Conservation (phyloP, 2,329 filamentous ascomycete species). For the Sporothrix brunneoviolacea region DNA sequence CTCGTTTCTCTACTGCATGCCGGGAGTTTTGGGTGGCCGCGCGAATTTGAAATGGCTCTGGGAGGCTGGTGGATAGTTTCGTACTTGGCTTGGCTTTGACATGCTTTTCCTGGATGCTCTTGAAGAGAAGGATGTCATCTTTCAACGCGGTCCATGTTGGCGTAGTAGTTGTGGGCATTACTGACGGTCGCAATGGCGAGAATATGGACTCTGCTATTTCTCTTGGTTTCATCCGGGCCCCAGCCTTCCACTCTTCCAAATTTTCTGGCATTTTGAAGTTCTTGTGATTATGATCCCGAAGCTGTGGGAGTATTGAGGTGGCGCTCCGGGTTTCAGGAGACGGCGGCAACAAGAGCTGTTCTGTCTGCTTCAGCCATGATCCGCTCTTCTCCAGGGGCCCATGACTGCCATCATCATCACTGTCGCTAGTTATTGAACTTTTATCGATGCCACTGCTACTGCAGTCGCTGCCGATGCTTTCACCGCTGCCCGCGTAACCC, state of each 20-base stretch:
- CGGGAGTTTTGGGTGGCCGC: background rate
- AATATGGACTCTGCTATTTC: no score
- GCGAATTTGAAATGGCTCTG: constrained; percentile 4
- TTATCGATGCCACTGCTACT: no score
- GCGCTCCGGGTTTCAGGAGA: no score
- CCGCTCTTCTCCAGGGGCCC: no score
- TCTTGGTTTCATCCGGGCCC: background rate
- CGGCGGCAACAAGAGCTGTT: no score
- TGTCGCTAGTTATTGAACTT: no score
- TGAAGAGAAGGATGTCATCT: background rate
- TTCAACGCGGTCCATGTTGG: background rate
- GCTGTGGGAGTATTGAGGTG: background rate
- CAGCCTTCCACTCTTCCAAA: background rate
- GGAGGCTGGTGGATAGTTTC: background rate
- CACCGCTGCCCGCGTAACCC: no score
- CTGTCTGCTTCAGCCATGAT: no score
- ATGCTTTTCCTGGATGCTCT: constrained; percentile 3
- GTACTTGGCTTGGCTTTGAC: background rate
- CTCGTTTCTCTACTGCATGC: background rate
- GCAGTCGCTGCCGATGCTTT: no score
- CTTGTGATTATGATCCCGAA: background rate
- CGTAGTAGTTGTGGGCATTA: no score
- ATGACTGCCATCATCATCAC: no score
- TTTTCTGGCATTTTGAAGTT: background rate
- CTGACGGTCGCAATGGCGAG: no score